phyloP scores from a whole-genome alignment of 208 protist genomes.

The Leishmania gerbilli region DNA sequence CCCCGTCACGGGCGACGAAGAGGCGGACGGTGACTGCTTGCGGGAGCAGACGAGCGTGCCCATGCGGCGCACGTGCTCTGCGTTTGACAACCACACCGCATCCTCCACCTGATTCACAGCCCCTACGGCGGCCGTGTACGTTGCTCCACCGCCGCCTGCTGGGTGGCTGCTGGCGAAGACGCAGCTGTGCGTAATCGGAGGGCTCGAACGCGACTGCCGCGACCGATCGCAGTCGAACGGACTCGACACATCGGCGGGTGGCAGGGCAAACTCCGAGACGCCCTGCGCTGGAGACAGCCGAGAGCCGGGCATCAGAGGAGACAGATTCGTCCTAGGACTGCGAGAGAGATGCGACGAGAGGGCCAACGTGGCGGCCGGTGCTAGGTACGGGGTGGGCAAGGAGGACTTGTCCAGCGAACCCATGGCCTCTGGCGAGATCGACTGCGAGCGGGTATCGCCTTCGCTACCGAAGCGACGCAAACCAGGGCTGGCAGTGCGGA shows the following conservation, averaged over 20 bases:
- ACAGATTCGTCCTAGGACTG: slow-evolving; percentile 11
- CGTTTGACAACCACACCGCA: slow-evolving; percentile 24
- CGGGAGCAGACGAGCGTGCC: slow-evolving; percentile 23
- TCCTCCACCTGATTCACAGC: slow-evolving; percentile 26
- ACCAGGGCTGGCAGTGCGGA: slow-evolving; percentile 14
- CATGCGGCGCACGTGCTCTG: slow-evolving; percentile 30
- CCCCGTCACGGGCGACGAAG: slow-evolving; percentile 1
- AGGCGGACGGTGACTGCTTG: slow-evolving; percentile 13
- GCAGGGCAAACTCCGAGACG: slow-evolving; percentile 23
- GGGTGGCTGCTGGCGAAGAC: slow-evolving; percentile 2
- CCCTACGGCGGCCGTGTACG: neutral
- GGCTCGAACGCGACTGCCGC: slow-evolving; percentile 20
- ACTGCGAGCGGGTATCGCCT: slow-evolving; percentile 10
- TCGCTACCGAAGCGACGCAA: slow-evolving; percentile 16
- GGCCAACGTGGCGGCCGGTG: slow-evolving; percentile 8
- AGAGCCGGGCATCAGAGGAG: neutral
- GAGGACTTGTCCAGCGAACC: slow-evolving; percentile 34
- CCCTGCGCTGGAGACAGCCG: slow-evolving; percentile 19
- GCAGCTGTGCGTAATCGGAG: slow-evolving; percentile 10
- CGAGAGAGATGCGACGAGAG: slow-evolving; percentile 1
- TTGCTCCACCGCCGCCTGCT: neutral
- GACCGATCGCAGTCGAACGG: slow-evolving; percentile 16
- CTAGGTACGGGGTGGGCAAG: slow-evolving; percentile 33
- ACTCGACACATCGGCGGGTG: slow-evolving; percentile 19
- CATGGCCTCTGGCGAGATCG: slow-evolving; percentile 21